Base-by-base conservation (phyloP, 495 filamentous ascomycete genomes). In the Aspergillus wentii region DNA sequence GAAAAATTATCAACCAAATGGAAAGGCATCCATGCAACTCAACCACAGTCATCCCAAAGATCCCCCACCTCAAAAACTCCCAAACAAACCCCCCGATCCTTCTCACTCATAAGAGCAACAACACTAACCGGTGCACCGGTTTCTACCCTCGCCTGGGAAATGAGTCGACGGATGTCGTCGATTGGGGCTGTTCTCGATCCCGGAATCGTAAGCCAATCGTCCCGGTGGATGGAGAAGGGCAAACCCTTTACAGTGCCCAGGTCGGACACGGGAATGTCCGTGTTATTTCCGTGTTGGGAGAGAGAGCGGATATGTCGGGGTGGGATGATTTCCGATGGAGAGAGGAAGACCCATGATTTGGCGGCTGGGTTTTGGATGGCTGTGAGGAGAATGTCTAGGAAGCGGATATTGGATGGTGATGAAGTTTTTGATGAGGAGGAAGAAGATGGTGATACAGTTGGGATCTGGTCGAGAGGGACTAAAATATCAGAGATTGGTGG, bases 301-400 rank as follows among this genome's bases (percentile, higher is more conserved):
- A 71, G 51, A 1, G 57, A 49, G 19, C 65, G 62, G 33, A 67
- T 47, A 7, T 57, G 47, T 4, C 53, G 53, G 2, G 67, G 67
- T 1, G 65, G 60, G 6, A 69, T 48, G 17, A 71, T 55, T 13
- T 59, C 48, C 15, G 54, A 51, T 0, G 48, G 38, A 1, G 65
- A 68, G 4, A 68, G 29, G 18, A 52, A 55, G 1, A 69, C 65
- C 67, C 67, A 71, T 15, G 67, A 71, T 34, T 64, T 66, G 7
- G 65, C 61, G 35, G 49, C 46, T 22, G 67, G 67, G 29, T 71
- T 56, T 31, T 71, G 65, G 37, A 69, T 62, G 11, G 67, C 67
- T 9, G 65, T 59, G 33, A 71, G 54, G 8, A 71, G 59, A 17
- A 71, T 49, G 21, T 71, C 66, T 14, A 71, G 53, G 21, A 71